Percentiles rank a stretch among this genome's conserved stretches.
Conservation (phyloP, 1,284 basidiomycete genomes). For the Somion occarium region DNA sequence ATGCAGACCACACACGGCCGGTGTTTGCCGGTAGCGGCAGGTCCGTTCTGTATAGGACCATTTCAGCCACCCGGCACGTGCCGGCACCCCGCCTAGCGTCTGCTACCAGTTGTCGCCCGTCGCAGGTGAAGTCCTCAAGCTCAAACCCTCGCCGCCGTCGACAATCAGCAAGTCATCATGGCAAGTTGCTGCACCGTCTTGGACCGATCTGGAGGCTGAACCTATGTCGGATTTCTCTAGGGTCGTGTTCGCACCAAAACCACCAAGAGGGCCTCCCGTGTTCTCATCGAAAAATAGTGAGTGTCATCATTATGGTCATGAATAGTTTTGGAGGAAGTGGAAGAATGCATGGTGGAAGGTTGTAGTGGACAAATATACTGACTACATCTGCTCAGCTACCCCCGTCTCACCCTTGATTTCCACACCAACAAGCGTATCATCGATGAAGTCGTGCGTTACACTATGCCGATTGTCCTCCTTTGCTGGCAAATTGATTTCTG, state of each 20-base stretch:
- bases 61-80: conserved; percentile 15
- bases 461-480: neutral
- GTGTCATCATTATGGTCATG: conserved; percentile 29
- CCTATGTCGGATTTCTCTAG: conserved; percentile 38
- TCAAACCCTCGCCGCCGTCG: conserved; percentile 22
- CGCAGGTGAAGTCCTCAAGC: conserved; percentile 15
- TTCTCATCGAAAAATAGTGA: conserved; percentile 99
- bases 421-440: conserved; percentile 99
- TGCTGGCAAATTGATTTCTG: neutral
- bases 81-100: conserved; percentile 6
- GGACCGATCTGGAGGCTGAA: conserved; percentile 11
- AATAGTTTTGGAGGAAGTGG: neutral
- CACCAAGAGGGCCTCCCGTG: conserved; percentile 98
- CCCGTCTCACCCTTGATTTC: conserved; percentile 94
- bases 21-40: conserved; percentile 10
- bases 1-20: conserved; percentile 13
- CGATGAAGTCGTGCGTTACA: conserved; percentile 87
- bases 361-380: conserved; percentile 2
- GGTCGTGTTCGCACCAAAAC: conserved; percentile 99
- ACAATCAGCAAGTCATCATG: conserved; percentile 24
- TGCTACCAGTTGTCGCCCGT: conserved; percentile 6
- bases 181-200: conserved; percentile 14
- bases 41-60: conserved; percentile 15
- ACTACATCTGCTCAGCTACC: conserved; percentile 59
- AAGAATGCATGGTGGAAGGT: neutral